Percentiles rank a stretch among this genome's conserved stretches.
Conservation (phyloP, 1,284 basidiomycete species). For the Cystobasidiaceae sp. region DNA sequence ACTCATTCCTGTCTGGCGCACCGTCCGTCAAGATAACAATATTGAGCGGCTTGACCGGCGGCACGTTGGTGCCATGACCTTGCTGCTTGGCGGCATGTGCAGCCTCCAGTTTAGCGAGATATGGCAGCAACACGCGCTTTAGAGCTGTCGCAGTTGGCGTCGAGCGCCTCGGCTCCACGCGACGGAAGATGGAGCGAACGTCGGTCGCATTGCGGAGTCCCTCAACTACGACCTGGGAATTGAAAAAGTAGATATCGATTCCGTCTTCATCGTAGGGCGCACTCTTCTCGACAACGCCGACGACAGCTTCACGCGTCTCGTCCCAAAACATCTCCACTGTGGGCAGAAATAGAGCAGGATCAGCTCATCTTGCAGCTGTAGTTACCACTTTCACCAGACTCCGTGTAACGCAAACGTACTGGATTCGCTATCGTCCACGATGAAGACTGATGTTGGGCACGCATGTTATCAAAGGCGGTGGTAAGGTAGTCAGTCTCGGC, state of each 20-base stretch:
- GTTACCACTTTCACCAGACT: background rate
- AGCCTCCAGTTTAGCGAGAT: conserved; percentile 32
- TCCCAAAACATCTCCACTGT: conserved; percentile 40
- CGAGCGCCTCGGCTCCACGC: conserved; percentile 34
- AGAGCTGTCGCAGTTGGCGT: conserved; percentile 36
- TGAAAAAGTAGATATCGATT: conserved; percentile 38
- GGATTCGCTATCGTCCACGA: conserved; percentile 37
- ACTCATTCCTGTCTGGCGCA: conserved; percentile 31
- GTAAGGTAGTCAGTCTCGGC: background rate
- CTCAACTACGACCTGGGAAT: conserved; percentile 27
- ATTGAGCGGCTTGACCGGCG: conserved; percentile 34
- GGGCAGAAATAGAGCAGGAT: background rate
- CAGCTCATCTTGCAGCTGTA: background rate
- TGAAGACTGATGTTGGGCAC: conserved; percentile 24
- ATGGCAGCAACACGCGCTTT: conserved; percentile 34
- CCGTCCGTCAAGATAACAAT: conserved; percentile 36
- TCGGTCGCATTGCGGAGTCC: conserved; percentile 28
- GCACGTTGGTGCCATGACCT: background rate
- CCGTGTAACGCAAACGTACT: background rate
- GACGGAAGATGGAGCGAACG: conserved; percentile 31
- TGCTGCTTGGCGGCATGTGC: conserved; percentile 21
- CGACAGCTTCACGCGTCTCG: conserved; percentile 34
- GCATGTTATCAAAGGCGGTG: too few species aligned
- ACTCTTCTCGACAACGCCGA: conserved; percentile 33
- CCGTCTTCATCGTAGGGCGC: conserved; percentile 36